Percentiles rank a stretch among this genome's conserved stretches.
Evolutionary conservation across 1,139 yeast genomes (phyloP).

Genomic region (Suhomyces yuchorum): DNA sequence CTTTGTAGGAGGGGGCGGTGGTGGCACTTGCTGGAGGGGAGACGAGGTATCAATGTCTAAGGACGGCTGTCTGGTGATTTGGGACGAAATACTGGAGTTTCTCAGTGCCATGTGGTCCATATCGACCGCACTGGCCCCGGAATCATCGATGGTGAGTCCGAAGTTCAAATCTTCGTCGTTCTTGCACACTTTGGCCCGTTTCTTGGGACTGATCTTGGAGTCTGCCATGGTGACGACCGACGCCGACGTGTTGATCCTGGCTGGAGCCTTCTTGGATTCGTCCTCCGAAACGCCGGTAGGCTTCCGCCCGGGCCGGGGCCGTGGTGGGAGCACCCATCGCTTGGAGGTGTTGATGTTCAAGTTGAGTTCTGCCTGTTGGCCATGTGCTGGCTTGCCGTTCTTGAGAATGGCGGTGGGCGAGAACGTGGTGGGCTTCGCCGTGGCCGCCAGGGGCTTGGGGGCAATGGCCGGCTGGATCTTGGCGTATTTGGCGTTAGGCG

Average conservation of each 20-base stretch:
- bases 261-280: slow-evolving; percentile 11
- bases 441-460: slow-evolving; percentile 36
- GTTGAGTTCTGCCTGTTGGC: slow-evolving; percentile 19
- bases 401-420: slow-evolving; percentile 19
- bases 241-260: neutral
- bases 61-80: neutral
- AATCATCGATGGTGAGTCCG: slow-evolving; percentile 6
- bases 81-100: neutral
- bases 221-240: neutral
- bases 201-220: slow-evolving; percentile 14
- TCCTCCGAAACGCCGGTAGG: slow-evolving; percentile 28
- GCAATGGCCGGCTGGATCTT: slow-evolving; percentile 48
- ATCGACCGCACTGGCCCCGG: neutral
- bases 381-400: slow-evolving; percentile 17
- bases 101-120: neutral
- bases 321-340: slow-evolving; percentile 66
- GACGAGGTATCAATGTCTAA: neutral
- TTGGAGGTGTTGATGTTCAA: slow-evolving; percentile 52
- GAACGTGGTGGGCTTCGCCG: slow-evolving; percentile 28
- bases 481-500: slow-evolving; percentile 27
- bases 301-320: slow-evolving; percentile 64
- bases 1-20: slow-evolving; percentile 11
- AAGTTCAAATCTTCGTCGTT: slow-evolving; percentile 8
- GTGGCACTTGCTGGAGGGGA: neutral
- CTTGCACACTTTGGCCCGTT: slow-evolving; percentile 15